Base-by-base conservation (phyloP, 306 rosid genomes). In the Trifolium subterraneum region DNA sequence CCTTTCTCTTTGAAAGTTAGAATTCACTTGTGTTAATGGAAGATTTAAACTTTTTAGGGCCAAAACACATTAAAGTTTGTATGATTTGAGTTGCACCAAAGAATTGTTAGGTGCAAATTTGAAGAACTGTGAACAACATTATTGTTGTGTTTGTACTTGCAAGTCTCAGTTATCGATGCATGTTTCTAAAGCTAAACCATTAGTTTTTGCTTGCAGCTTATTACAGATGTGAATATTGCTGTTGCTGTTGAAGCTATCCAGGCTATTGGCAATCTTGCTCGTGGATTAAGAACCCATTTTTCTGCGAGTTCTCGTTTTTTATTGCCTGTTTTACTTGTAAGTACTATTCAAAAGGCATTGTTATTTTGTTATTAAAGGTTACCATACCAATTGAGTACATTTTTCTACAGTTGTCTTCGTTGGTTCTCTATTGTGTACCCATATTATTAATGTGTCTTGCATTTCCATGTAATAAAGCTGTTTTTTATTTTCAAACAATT, bases 161-260 rank as follows among this genome's bases (percentile, higher is more conserved):
- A n/a, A 68, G 15, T 55, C 41, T 36, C 47, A 3, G 68, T 35
- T 35, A 61, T 54, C 64, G 54, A 44, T 79, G 42, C 39, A 63
- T 14, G 68, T 56, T 36, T 6, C 67, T 45, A 20, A 64, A 31
- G 55, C 74, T 75, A 31, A 42, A 77, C 71, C 56, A 42, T 31
- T 69, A 18, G 36, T 68, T 77, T 83, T 72, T 79, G 35, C 65
- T 20, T 78, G 90, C 97, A 95, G 99, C 96, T 95, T 39, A 85
- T 95, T 79, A 90, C 99, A 23, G 99, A 95, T 77, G 99, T 95
- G 79, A 95, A 95, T 85, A 95, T 95, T 47, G 99, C 99, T 67
- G 99, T 95, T 80, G 98, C 99, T 64, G 98, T 95, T 85, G 99
- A 95, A 85, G 97, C 99, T 55, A 72, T 95, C 78, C 99, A 92